Conservation (phyloP, 768 basidiomycete species). For the Calocera viscosa region DNA sequence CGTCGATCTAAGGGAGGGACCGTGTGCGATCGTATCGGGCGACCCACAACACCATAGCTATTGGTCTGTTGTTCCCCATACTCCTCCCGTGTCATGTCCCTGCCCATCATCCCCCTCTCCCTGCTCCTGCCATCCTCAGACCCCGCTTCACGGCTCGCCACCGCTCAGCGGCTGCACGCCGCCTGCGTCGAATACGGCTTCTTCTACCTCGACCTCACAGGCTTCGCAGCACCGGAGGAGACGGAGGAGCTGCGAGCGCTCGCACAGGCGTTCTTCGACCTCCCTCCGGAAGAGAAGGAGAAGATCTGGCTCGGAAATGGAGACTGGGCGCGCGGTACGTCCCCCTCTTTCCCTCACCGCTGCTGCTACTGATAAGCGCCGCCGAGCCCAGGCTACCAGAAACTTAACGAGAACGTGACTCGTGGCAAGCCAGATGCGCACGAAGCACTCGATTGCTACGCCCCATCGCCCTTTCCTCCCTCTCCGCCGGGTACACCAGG, state of each 20-base stretch:
- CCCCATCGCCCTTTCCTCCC: constrained; percentile 29
- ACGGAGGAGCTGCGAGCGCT: constrained; percentile 52
- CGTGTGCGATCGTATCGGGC: too few species aligned
- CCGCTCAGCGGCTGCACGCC: constrained; percentile 42
- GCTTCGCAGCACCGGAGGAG: constrained; percentile 44
- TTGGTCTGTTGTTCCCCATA: too few species aligned
- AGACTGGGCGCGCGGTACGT: constrained; percentile 64
- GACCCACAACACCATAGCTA: too few species aligned
- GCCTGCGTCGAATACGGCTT: constrained; percentile 75
- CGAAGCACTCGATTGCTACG: constrained; percentile 75
- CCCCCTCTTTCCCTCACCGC: constrained; percentile 4
- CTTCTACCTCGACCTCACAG: constrained; percentile 70
- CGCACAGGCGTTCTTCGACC: constrained; percentile 58
- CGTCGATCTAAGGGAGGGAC: too few species aligned
- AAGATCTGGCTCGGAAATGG: constrained; percentile 50
- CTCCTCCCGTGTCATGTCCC: not conserved
- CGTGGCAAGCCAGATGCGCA: constrained; percentile 66
- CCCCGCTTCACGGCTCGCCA: not conserved
- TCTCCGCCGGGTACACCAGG: not conserved
- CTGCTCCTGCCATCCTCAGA: constrained; percentile 8
- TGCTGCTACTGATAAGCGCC: not conserved
- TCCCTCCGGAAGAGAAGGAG: constrained; percentile 69
- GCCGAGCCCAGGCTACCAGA: constrained; percentile 51
- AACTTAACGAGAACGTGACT: constrained; percentile 74
- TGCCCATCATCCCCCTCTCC: constrained; percentile 13